Conservation (phyloP, 2,329 filamentous ascomycete genomes). For the Pseudogymnoascus sp. region DNA sequence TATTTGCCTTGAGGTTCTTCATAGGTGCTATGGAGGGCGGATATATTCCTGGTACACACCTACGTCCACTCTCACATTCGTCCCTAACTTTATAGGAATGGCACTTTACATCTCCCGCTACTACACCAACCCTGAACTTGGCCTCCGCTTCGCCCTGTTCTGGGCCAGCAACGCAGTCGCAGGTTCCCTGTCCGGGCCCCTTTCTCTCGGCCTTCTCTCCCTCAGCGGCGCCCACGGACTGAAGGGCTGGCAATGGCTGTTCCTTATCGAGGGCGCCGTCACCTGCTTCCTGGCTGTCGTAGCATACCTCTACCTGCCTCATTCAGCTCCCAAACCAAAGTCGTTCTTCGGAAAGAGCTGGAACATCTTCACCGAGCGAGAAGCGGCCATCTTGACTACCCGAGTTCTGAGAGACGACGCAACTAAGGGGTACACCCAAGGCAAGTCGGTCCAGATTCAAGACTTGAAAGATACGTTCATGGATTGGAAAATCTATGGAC, state of each 20-base stretch:
- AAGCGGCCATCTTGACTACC: conserved; percentile 17
- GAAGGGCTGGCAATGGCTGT: conserved; percentile 15
- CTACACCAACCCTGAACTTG: conserved; percentile 26
- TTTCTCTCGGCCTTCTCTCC: conserved; percentile 13
- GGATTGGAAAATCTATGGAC: conserved; percentile 1
- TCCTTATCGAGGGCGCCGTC: conserved; percentile 12
- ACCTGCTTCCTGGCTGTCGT: conserved; percentile 13
- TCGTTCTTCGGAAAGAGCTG: conserved; percentile 9
- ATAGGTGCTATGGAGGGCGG: conserved; percentile 15
- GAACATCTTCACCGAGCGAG: conserved; percentile 19
- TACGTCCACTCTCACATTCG: neutral
- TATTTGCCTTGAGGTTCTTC: conserved; percentile 10
- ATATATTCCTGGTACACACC: conserved; percentile 12
- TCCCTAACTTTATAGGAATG: conserved; percentile 1
- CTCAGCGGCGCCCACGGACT: conserved; percentile 10
- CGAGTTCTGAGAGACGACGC: neutral
- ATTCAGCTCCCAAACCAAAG: conserved; percentile 24
- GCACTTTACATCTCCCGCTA: conserved; percentile 25
- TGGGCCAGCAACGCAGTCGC: conserved; percentile 14
- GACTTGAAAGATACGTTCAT: conserved; percentile 10
- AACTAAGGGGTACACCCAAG: neutral
- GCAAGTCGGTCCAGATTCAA: neutral
- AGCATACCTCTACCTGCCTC: conserved; percentile 24
- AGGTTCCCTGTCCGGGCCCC: conserved; percentile 1
- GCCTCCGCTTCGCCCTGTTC: conserved; percentile 14